Conservation (phyloP, 371 early-diverging fungal species). For the Mucor indicus region DNA sequence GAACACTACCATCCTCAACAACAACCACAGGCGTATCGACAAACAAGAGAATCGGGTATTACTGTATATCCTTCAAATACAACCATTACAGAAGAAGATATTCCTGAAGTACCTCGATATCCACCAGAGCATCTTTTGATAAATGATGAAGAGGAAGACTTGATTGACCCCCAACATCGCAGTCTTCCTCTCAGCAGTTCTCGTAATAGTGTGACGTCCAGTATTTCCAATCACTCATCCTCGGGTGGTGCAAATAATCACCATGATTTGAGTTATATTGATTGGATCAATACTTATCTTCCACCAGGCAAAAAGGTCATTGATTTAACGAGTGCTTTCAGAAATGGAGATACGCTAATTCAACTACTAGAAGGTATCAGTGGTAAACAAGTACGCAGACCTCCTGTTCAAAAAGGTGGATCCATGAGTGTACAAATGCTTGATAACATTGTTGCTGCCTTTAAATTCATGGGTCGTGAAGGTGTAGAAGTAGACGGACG, state of each 20-base stretch:
- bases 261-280: conserved; percentile 29
- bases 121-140: conserved; percentile 1
- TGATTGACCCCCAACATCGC: conserved; percentile 33
- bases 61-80: not conserved
- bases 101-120: not conserved
- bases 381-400: conserved; percentile 44
- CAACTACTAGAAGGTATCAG: conserved; percentile 52
- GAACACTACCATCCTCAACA: not conserved
- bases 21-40: conserved; percentile 11
- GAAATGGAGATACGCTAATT: conserved; percentile 53
- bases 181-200: conserved; percentile 11
- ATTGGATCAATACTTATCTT: conserved; percentile 56
- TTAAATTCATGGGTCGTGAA: conserved; percentile 64
- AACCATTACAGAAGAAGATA: not conserved
- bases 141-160: conserved; percentile 26
- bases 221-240: conserved; percentile 4
- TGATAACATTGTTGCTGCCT: conserved; percentile 58
- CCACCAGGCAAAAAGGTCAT: conserved; percentile 29
- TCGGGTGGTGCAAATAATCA: not conserved
- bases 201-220: conserved; percentile 7
- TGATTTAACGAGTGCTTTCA: conserved; percentile 49
- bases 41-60: conserved; percentile 23
- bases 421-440: conserved; percentile 46
- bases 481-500: conserved; percentile 53
- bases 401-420: conserved; percentile 27